Evolutionary conservation across 2,329 filamentous ascomycete genomes (phyloP).

Genomic region (Leptographium lundbergii): DNA sequence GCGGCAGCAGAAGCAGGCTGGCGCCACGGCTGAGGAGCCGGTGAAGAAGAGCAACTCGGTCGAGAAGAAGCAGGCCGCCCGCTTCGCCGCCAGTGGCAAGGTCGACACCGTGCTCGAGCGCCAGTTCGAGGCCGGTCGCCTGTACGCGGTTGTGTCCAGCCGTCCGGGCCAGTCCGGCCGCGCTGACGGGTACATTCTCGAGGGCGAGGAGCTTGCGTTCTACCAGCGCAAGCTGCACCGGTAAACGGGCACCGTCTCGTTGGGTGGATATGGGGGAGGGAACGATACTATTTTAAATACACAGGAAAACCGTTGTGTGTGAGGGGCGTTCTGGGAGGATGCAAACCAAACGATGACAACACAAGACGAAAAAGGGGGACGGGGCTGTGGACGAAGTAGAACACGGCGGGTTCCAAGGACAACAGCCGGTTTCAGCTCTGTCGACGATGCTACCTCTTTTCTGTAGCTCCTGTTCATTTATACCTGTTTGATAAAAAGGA

Average conservation of each 20-base stretch:
- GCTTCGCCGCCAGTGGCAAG: slow-evolving; percentile 77
- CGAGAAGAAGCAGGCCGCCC: slow-evolving; percentile 89
- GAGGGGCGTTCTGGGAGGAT: not conserved
- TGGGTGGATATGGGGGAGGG: not conserved
- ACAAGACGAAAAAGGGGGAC: not conserved
- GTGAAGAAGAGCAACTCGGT: slow-evolving; percentile 91
- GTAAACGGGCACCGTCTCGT: slow-evolving; percentile 40
- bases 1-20: slow-evolving; percentile 72
- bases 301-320: not conserved
- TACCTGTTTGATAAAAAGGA: slow-evolving; percentile 1
- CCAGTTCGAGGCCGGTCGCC: slow-evolving; percentile 98
- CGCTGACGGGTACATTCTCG: slow-evolving; percentile 92
- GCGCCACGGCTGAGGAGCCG: slow-evolving; percentile 46
- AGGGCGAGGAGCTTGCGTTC: slow-evolving; percentile 99
- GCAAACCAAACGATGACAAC: not conserved
- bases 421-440: too few relatives aligned
- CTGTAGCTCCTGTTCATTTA: slow-evolving; percentile 1
- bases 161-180: slow-evolving; percentile 95
- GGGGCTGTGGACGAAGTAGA: not conserved
- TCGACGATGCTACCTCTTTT: not conserved
- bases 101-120: slow-evolving; percentile 86
- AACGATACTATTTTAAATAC: not conserved
- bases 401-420: not conserved
- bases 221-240: slow-evolving; percentile 99
- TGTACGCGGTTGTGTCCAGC: slow-evolving; percentile 86